phyloP scores from a whole-genome alignment of 139 green algal genomes.

The Chlorella sorokiniana region DNA sequence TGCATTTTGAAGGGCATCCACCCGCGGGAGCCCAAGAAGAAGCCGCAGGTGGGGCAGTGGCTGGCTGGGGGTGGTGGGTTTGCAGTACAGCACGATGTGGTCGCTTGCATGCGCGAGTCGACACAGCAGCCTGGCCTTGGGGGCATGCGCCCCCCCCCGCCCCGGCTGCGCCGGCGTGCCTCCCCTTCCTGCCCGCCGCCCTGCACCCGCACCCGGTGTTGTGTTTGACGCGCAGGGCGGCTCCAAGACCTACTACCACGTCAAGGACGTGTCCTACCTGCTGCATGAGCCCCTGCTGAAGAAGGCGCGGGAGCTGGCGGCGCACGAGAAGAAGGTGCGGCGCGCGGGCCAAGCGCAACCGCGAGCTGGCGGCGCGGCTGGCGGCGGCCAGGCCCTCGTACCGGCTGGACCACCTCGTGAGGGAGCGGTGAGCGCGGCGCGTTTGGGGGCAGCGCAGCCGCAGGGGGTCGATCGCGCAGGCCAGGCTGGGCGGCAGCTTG shows the following conservation, averaged over 20 bases:
- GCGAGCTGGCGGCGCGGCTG: constrained; percentile 72
- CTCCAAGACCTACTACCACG: constrained; percentile 99
- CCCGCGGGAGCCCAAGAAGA: constrained; percentile 97
- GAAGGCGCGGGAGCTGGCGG: constrained; percentile 58
- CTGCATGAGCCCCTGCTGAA: constrained; percentile 94
- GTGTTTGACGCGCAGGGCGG: constrained; percentile 61
- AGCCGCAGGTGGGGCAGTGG: constrained; percentile 51
- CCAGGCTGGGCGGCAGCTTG: too few species aligned
- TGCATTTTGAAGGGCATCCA: constrained; percentile 99
- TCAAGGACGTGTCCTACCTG: constrained; percentile 98
- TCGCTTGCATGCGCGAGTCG: too few species aligned
- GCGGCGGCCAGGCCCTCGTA: constrained; percentile 67
- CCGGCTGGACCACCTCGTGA: constrained; percentile 93
- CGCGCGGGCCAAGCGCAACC: constrained; percentile 85
- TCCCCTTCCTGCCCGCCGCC: not conserved
- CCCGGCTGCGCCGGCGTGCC: not conserved
- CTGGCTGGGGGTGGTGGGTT: not conserved
- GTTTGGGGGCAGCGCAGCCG: too few species aligned
- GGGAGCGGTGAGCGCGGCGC: constrained; percentile 79
- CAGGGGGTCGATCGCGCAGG: too few species aligned
- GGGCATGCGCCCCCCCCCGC: too few species aligned
- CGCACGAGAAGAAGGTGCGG: constrained; percentile 63
- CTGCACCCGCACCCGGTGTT: not conserved
- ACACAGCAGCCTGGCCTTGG: not conserved
- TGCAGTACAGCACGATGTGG: not conserved